Conservation (phyloP, 2,329 filamentous ascomycete genomes). For the Botrytis paeoniae region DNA sequence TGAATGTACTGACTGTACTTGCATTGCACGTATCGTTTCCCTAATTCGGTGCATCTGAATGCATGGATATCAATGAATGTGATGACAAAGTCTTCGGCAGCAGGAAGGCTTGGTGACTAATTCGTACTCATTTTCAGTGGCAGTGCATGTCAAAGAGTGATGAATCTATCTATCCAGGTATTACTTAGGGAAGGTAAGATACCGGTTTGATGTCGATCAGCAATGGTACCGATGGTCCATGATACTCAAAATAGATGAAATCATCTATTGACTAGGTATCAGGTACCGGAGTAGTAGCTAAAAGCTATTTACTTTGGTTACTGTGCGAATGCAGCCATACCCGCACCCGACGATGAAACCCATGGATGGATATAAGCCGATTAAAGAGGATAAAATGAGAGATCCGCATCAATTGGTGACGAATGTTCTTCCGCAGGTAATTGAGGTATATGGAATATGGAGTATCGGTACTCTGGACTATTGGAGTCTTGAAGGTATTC, state of each 20-base stretch:
- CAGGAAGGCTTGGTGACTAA: conserved; percentile 1
- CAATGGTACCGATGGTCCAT: background rate
- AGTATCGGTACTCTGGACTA: background rate
- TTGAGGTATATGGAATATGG: background rate
- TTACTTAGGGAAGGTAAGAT: background rate
- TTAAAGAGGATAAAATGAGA: background rate
- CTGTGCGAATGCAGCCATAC: background rate
- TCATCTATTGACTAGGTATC: background rate
- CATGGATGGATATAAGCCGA: background rate
- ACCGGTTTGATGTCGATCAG: background rate
- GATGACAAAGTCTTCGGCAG: conserved; percentile 6
- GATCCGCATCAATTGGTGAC: background rate
- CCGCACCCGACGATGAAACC: background rate
- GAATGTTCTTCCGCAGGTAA: background rate
- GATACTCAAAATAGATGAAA: conserved; percentile 2
- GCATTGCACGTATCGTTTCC: background rate
- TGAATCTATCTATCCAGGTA: background rate
- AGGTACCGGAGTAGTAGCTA: background rate
- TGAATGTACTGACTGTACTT: background rate
- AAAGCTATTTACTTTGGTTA: background rate
- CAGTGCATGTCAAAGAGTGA: conserved; percentile 4
- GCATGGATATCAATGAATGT: background rate
- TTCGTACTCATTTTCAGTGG: conserved; percentile 2
- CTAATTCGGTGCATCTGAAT: background rate
- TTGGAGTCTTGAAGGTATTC: background rate